A percentile compares a stretch with the other conserved stretches of the same genome.
These are phyloP conservation scores for Elsinoe arachidis DNA, from an alignment of 2,329 filamentous ascomycete genomes.

Conservation along the genomic window DNA sequence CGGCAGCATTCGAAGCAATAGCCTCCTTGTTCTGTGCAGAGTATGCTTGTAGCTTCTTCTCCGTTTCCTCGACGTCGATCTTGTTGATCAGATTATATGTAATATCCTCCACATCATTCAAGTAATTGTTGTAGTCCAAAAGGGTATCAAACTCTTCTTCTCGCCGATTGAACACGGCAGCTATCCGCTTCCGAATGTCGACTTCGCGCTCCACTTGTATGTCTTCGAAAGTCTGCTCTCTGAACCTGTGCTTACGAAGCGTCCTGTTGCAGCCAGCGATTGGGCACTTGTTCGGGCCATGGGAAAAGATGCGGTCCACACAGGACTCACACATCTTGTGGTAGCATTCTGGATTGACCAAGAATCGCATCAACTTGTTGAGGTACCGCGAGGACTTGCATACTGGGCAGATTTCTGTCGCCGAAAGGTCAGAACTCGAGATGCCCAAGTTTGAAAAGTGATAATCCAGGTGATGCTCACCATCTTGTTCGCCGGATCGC, in stretches of 20 bases:
- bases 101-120: slow-evolving; percentile 83
- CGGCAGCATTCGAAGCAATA: slow-evolving; percentile 44
- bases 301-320: slow-evolving; percentile 86
- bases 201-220: slow-evolving; percentile 81
- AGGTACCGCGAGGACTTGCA: slow-evolving; percentile 97
- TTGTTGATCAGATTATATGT: slow-evolving; percentile 79
- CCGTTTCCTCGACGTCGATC: slow-evolving; percentile 56
- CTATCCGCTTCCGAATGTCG: slow-evolving; percentile 73
- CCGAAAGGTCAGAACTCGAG: slow-evolving; percentile 13
- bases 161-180: slow-evolving; percentile 68
- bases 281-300: slow-evolving; percentile 85
- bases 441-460: slow-evolving; percentile 18
- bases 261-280: slow-evolving; percentile 83
- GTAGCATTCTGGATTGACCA: slow-evolving; percentile 97
- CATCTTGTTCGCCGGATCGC: slow-evolving; percentile 23
- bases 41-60: slow-evolving; percentile 56
- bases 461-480: slow-evolving; percentile 21
- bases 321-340: slow-evolving; percentile 98
- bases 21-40: slow-evolving; percentile 59
- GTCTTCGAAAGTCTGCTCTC: slow-evolving; percentile 81
- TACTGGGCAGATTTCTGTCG: slow-evolving; percentile 76
- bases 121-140: slow-evolving; percentile 81
- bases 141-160: slow-evolving; percentile 88
- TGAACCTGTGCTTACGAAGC: slow-evolving; percentile 74
- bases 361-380: slow-evolving; percentile 86